Percentiles rank a stretch among this genome's conserved stretches.
Evolutionary conservation across 495 filamentous ascomycete species (phyloP).

Genomic region (Aspergillus mulundensis): DNA sequence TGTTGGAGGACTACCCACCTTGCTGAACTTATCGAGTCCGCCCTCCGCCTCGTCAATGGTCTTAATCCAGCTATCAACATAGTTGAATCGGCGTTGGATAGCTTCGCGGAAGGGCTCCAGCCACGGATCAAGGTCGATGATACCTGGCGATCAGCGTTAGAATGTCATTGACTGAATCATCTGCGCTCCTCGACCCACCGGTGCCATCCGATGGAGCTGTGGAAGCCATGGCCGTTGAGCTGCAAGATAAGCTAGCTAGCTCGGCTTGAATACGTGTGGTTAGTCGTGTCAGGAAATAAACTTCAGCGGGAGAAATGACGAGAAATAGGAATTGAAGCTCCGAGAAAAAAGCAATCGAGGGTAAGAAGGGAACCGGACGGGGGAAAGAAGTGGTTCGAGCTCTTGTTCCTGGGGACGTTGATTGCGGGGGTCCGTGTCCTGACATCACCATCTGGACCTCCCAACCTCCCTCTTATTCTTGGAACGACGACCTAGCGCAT

Average conservation of each 20-base stretch:
- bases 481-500: not conserved
- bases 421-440: slow-evolving; percentile 1
- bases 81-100: slow-evolving; percentile 69
- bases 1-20: slow-evolving; percentile 45
- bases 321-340: not conserved
- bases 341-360: not conserved
- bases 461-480: not conserved
- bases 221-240: slow-evolving; percentile 12
- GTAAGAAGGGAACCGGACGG: not conserved
- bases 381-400: slow-evolving; percentile 7
- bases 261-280: not conserved
- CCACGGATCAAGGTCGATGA: slow-evolving; percentile 84
- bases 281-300: not conserved
- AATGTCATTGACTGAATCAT: not conserved
- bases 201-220: slow-evolving; percentile 24
- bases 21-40: slow-evolving; percentile 88
- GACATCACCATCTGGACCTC: slow-evolving; percentile 16
- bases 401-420: slow-evolving; percentile 2
- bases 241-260: slow-evolving; percentile 8
- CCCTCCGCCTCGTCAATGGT: slow-evolving; percentile 79
- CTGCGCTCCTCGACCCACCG: slow-evolving; percentile 13
- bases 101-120: slow-evolving; percentile 78
- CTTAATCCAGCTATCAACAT: slow-evolving; percentile 85
- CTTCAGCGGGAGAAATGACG: not conserved
- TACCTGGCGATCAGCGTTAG: slow-evolving; percentile 50